A percentile compares a stretch with the other conserved stretches of the same genome.
phyloP scores from a whole-genome alignment of 768 basidiomycete genomes.

The Tulasnella sp. region DNA sequence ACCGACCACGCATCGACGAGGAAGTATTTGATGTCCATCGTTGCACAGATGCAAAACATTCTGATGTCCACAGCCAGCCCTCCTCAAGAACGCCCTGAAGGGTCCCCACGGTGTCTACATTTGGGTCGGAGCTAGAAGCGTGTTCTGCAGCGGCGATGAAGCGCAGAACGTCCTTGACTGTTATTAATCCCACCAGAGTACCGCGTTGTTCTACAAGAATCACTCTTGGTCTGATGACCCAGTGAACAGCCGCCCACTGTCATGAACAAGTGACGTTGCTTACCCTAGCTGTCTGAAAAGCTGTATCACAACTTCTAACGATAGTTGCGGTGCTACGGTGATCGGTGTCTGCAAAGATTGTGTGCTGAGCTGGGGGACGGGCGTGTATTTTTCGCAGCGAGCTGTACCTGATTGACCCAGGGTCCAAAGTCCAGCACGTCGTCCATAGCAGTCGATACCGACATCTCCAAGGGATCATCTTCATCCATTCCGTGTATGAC shows the following conservation, averaged over 20 bases:
- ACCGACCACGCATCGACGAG: not conserved
- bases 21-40: not conserved
- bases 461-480: slow-evolving; percentile 56
- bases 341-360: slow-evolving; percentile 65
- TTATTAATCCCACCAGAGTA: slow-evolving; percentile 70
- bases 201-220: slow-evolving; percentile 89
- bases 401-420: slow-evolving; percentile 86
- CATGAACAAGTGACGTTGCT: slow-evolving; percentile 24
- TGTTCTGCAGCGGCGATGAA: slow-evolving; percentile 44
- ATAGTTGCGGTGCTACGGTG: slow-evolving; percentile 82
- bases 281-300: slow-evolving; percentile 97
- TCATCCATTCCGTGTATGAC: slow-evolving; percentile 44
- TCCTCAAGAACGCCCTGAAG: slow-evolving; percentile 14
- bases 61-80: slow-evolving; percentile 15
- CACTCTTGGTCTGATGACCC: slow-evolving; percentile 68
- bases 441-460: slow-evolving; percentile 8
- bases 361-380: not conserved
- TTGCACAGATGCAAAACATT: not conserved
- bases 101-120: not conserved
- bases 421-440: slow-evolving; percentile 44
- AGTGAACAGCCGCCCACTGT: slow-evolving; percentile 3
- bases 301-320: slow-evolving; percentile 94
- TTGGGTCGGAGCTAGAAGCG: slow-evolving; percentile 16
- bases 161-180: slow-evolving; percentile 90
- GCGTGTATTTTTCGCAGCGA: no score